Evolutionary conservation across 345 rosid genomes (phyloP).

Genomic region (Trapa incisa): DNA sequence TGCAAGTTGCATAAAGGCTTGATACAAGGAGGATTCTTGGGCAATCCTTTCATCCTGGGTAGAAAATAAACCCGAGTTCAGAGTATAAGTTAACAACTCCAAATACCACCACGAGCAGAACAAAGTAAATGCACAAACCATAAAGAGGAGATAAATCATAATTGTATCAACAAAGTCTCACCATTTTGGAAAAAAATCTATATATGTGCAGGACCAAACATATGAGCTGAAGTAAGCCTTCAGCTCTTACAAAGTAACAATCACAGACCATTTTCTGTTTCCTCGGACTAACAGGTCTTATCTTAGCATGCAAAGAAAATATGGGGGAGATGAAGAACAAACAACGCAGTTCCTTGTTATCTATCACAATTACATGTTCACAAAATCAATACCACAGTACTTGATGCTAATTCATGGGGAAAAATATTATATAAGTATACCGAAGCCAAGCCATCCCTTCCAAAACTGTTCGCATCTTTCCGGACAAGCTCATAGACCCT

Average conservation of each 20-base stretch:
- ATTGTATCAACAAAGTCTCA: neutral
- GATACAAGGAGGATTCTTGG: too few species aligned
- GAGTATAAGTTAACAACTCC: too few species aligned
- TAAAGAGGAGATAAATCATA: neutral
- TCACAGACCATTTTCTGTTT: neutral
- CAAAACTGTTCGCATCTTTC: slow-evolving; percentile 50
- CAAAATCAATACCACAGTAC: too few species aligned
- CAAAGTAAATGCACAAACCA: neutral
- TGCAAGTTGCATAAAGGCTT: too few species aligned
- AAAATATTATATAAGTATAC: slow-evolving; percentile 23
- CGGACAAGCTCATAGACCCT: slow-evolving; percentile 5
- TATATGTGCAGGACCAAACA: neutral
- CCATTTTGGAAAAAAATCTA: neutral
- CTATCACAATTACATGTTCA: slow-evolving; percentile 15
- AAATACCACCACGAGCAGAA: too few species aligned
- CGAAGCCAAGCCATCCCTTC: slow-evolving; percentile 27
- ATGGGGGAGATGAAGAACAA: neutral
- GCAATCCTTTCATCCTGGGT: too few species aligned
- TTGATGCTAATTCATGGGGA: too few species aligned
- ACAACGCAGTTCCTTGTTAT: slow-evolving; percentile 39
- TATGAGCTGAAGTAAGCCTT: neutral
- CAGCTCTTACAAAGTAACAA: neutral
- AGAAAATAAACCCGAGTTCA: neutral
- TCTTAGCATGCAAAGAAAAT: neutral
- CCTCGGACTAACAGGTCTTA: neutral